phyloP scores from a whole-genome alignment of 306 rosid species.

The Gastrolobium bilobum region DNA sequence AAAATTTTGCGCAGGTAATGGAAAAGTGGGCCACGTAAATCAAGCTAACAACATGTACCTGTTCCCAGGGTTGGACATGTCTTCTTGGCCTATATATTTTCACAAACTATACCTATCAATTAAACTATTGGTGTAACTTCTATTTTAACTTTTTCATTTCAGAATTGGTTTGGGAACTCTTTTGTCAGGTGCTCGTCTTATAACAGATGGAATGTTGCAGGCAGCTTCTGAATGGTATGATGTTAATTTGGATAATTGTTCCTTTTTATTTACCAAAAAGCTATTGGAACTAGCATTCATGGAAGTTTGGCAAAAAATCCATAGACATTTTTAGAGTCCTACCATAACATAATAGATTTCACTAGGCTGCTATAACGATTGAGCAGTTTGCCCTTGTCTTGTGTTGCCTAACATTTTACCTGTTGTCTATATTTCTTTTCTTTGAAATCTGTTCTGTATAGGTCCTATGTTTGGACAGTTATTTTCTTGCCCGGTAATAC shows the following conservation, averaged over 20 bases:
- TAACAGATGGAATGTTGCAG: constrained; percentile 96
- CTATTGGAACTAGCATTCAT: constrained; percentile 14
- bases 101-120: constrained; percentile 13
- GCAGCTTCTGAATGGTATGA: constrained; percentile 97
- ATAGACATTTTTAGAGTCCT: not conserved
- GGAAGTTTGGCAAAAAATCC: constrained; percentile 29
- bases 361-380: constrained; percentile 23
- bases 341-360: constrained; percentile 30
- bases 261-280: constrained; percentile 23
- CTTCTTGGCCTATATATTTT: constrained; percentile 42
- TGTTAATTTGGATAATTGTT: constrained; percentile 22
- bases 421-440: not conserved
- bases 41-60: constrained; percentile 99
- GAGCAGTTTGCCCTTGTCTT: constrained; percentile 26
- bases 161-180: constrained; percentile 98
- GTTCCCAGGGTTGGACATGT: constrained; percentile 84
- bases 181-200: constrained; percentile 88
- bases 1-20: constrained; percentile 72
- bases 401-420: not conserved
- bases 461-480: constrained; percentile 16
- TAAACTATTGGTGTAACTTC: constrained; percentile 26
- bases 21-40: constrained; percentile 91
- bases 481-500: not conserved
- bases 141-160: constrained; percentile 50
- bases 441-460: constrained; percentile 27